Conservation (phyloP, 352 stramenopile genomes). For the Phytophthora uliginosa region DNA sequence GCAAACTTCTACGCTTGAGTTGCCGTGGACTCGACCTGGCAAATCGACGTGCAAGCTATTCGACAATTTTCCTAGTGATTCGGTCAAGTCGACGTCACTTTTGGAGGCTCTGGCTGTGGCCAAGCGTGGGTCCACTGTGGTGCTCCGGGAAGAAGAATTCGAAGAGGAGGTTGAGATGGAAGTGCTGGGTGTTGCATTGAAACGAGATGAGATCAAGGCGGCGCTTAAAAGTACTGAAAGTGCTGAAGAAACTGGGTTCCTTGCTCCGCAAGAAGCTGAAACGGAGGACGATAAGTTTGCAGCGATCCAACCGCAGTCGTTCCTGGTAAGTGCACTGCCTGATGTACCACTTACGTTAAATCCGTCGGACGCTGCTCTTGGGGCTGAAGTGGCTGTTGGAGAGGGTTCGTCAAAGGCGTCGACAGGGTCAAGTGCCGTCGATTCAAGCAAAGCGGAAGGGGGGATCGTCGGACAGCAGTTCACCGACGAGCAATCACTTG, state of each 20-base stretch:
- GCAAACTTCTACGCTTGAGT: conserved; percentile 41
- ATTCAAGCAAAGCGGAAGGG: conserved; percentile 9
- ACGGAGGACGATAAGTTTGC: conserved; percentile 27
- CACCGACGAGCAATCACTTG: conserved; percentile 31
- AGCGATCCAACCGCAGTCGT: conserved; percentile 18
- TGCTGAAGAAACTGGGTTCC: conserved; percentile 5
- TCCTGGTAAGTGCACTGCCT: conserved; percentile 20
- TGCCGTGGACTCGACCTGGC: conserved; percentile 46
- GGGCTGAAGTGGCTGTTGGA: background rate
- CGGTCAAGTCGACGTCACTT: conserved; percentile 43
- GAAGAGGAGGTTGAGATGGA: conserved; percentile 25
- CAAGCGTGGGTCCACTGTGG: conserved; percentile 17
- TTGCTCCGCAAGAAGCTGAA: conserved; percentile 19
- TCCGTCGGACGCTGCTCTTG: background rate
- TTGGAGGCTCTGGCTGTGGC: conserved; percentile 49
- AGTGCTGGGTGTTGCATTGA: background rate
- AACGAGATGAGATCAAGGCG: background rate
- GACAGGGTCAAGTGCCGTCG: conserved; percentile 9
- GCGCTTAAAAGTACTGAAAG: background rate
- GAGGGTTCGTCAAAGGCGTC: background rate
- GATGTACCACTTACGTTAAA: conserved; percentile 21
- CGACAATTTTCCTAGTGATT: conserved; percentile 38
- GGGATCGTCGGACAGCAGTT: background rate
- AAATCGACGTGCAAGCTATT: conserved; percentile 35
- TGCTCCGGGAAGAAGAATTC: conserved; percentile 38